Percentiles rank a stretch among this genome's conserved stretches.
phyloP scores from a whole-genome alignment of 805 yeast species.

The Candida dajiaensis region DNA sequence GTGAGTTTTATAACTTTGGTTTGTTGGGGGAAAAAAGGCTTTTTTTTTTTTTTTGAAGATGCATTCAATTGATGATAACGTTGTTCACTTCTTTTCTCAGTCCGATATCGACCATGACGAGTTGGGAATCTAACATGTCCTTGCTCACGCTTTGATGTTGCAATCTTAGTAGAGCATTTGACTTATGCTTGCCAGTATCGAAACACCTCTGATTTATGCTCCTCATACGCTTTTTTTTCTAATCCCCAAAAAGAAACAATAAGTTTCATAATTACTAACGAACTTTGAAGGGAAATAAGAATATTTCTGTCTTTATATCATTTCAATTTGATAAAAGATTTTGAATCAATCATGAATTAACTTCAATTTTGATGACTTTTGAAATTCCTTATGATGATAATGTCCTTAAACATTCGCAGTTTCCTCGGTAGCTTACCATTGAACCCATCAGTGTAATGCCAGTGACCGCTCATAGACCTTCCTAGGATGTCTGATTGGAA shows the following conservation, averaged over 20 bases:
- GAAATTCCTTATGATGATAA: conserved; percentile 55
- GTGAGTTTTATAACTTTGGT: background rate
- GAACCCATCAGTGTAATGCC: conserved; percentile 79
- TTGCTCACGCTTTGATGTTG: background rate
- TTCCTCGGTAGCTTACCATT: conserved; percentile 88
- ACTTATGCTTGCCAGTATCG: conserved; percentile 90
- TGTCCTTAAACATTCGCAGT: conserved; percentile 84
- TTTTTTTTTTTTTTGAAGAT: background rate
- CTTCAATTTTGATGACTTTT: background rate
- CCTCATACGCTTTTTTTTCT: background rate
- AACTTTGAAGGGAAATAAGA: conserved; percentile 5
- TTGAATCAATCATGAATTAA: no score
- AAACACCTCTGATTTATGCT: conserved; percentile 48
- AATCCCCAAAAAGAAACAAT: no score
- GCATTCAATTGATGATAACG: conserved; percentile 34
- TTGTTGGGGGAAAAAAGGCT: no score
- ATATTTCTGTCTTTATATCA: conserved; percentile 5
- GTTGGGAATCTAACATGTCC: conserved; percentile 46
- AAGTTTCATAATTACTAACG: no score
- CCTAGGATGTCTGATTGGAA: conserved; percentile 85
- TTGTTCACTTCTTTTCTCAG: conserved; percentile 85
- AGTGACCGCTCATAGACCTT: conserved; percentile 85
- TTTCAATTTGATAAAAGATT: background rate
- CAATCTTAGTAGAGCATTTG: conserved; percentile 17
- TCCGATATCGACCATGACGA: conserved; percentile 91